Evolutionary conservation across 371 early-diverging fungal genomes (phyloP), one percentile per base, ranked within the genome.

Genomic region (Coemansia sp.): DNA sequence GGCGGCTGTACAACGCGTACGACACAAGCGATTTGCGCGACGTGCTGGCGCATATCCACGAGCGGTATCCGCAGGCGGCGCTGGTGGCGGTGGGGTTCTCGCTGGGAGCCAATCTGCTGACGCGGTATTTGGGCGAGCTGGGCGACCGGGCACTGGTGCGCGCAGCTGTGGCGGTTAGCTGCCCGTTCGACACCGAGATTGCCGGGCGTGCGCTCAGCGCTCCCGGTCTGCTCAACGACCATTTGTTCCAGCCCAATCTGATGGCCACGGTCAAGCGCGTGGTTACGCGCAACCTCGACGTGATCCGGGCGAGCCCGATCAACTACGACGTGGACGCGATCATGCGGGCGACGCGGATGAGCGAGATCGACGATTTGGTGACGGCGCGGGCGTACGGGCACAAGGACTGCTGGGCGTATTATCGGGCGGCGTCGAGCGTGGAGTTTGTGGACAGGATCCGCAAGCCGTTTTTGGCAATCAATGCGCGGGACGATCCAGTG

Each of bases 401-500:
- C 74, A 77, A 84, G 48, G 89, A 90, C 32, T 93, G 90, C 31
- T 81, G 88, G 68, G 92, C 91, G 49, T 94, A 94, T 70, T 96
- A 96, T 66, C 81, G 86, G 9, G 86, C 84, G 55, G 92, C 87
- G 0, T 88, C 88, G 30, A 88, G 83, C 35, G 80, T 81, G 3
- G 87, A 85, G 26, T 87, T 82, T 10, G 78, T 96, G 32, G 84
- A 87, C 14, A 81, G 84, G 13, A 89, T 92, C 13, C 77, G 81
- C 7, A 79, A 87, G 10, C 95, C 95, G 5, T 81, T 90, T 61
- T 73, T 94, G 13, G 90, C 91, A 50, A 78, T 94, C 30, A 92
- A 87, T 63, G 87, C 96, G 7, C 45, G 84, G 52, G 97, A 98
- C 70, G 99, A 99, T 70, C 97, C 97, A 1, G 86, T 99, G 57